Base-by-base conservation (phyloP, 2,329 filamentous ascomycete genomes). In the Tolypocladium album region DNA sequence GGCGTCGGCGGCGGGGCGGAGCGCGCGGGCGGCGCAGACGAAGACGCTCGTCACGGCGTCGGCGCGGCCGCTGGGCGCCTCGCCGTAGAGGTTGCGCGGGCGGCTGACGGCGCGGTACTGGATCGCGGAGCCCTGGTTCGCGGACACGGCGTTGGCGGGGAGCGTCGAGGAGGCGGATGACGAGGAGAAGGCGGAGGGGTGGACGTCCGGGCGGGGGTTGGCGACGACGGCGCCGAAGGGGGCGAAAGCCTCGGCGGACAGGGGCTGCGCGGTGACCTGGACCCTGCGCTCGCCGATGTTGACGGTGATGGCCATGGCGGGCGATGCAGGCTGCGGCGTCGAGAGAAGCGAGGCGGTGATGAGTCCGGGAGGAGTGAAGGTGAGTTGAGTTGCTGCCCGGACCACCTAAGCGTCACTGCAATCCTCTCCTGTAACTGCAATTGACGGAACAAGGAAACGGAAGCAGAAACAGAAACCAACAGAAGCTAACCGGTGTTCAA, bases 81-180 rank as follows among this genome's bases (percentile, higher is more conserved):
- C 77, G n/a, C 72, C 70, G 72, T 96, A 96, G 62, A 86, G 80
- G 72, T 95, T 84, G 39, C 79, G 77, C 66, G 93, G 80, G 52
- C 82, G 80, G n/a, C 90, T 90, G 63, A 96, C 86, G 69, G 90
- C 82, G 62, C 87, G 82, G 74, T 94, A 95, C 73, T 96, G 96
- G 69, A 93, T 85, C 20, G 94, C 93, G 27, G 87, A 88, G 68
- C 90, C 90, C 77, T 97, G 92, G 78, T 97, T 97, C 55, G 86
- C 83, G 3, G 84, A 79, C 5, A 86, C 76, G 59, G 82, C 77
- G 64, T 79, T 77, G 67, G 76, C 72, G 34, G 81, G 76, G 4
- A 76, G 66, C 27, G 27, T 31, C 27, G 27, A 31, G 3, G 27
- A 31, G 60, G 2, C 5, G 43, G 43, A 47, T 2, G 68, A 67